Evolutionary conservation across 2,329 filamentous ascomycete genomes (phyloP).

Genomic region (Claviceps capensis): DNA sequence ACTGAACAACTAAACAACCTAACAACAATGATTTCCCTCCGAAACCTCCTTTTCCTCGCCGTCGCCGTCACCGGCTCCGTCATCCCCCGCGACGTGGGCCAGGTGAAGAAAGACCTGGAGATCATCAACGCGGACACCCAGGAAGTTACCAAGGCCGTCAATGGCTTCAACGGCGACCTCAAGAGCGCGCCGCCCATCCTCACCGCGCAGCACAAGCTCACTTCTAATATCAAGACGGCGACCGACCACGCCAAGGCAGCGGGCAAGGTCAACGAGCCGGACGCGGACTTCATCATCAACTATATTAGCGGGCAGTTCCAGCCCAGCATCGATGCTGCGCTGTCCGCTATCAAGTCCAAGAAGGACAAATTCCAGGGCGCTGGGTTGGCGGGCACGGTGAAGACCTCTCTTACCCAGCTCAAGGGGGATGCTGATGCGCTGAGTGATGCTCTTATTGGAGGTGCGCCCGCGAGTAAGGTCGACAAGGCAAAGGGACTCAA

Average conservation of each 20-base stretch:
- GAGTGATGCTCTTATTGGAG: neutral
- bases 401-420: neutral
- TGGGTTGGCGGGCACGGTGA: neutral
- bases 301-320: neutral
- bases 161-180: neutral
- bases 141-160: neutral
- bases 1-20: neutral
- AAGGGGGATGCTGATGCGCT: neutral
- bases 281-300: neutral
- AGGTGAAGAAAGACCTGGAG: neutral
- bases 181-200: neutral
- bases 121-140: neutral
- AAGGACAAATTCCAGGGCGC: neutral
- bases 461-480: neutral
- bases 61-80: conserved; percentile 2
- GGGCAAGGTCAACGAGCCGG: neutral
- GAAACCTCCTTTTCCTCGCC: conserved; percentile 3
- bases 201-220: neutral
- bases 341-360: neutral
- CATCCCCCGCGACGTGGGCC: neutral
- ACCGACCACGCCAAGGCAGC: neutral
- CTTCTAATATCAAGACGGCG: neutral
- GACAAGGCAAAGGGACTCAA: neutral
- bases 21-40: conserved; percentile 1
- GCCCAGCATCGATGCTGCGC: neutral